These are phyloP conservation scores for Fusarium aywerte DNA, from an alignment of 2,329 filamentous ascomycete genomes.

Conservation along the genomic window DNA sequence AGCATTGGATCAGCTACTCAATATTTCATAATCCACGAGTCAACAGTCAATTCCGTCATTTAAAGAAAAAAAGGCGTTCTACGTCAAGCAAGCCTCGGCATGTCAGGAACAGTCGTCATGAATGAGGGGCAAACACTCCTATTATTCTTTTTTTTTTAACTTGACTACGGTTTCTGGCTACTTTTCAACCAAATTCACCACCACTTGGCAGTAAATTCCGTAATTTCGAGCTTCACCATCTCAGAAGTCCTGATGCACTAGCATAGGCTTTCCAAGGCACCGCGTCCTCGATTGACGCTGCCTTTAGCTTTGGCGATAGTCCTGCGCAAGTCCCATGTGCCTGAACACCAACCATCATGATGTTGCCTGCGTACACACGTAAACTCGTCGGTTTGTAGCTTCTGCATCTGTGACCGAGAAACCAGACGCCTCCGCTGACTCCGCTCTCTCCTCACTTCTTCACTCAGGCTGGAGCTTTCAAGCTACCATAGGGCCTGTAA, in stretches of 20 bases:
- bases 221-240: slow-evolving; percentile 42
- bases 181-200: slow-evolving; percentile 38
- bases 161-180: slow-evolving; percentile 42
- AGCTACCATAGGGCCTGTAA: slow-evolving; percentile 68
- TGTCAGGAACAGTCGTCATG: slow-evolving; percentile 11
- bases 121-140: slow-evolving; percentile 35
- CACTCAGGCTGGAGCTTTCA: slow-evolving; percentile 71
- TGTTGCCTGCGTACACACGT: slow-evolving; percentile 36
- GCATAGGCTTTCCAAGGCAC: slow-evolving; percentile 41
- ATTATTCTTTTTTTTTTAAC: slow-evolving; percentile 39
- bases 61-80: background rate
- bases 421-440: slow-evolving; percentile 38
- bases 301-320: slow-evolving; percentile 37
- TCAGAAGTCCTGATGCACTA: slow-evolving; percentile 45
- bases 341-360: slow-evolving; percentile 43
- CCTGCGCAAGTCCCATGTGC: slow-evolving; percentile 37
- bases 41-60: background rate
- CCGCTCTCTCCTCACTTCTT: slow-evolving; percentile 43
- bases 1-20: background rate
- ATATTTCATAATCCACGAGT: background rate
- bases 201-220: slow-evolving; percentile 46
- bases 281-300: slow-evolving; percentile 35
- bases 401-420: slow-evolving; percentile 36
- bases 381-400: slow-evolving; percentile 36
- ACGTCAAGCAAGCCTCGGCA: background rate